phyloP scores from a whole-genome alignment of 768 basidiomycete species.

The Amanita muscaria region DNA sequence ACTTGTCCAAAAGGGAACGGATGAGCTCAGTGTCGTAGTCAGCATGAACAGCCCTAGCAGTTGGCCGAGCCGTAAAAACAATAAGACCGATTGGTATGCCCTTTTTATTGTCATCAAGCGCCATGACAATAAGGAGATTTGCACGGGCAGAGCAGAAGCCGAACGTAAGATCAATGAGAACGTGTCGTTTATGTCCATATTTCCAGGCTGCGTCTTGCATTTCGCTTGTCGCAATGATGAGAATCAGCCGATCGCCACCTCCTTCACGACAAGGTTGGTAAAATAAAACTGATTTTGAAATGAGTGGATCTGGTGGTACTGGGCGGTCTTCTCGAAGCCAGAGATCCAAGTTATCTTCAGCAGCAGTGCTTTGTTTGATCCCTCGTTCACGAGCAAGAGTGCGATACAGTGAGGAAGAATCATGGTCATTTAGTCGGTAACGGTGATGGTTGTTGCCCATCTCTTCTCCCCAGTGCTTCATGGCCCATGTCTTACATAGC shows the following conservation, averaged over 20 bases:
- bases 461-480: not conserved
- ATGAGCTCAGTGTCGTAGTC: not conserved
- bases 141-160: too few relatives aligned
- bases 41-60: not conserved
- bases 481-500: not conserved
- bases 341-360: slow-evolving; percentile 13
- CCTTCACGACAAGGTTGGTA: too few relatives aligned
- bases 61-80: not conserved
- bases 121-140: too few relatives aligned
- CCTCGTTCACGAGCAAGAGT: slow-evolving; percentile 11
- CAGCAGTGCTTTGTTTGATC: slow-evolving; percentile 11
- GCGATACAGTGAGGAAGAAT: slow-evolving; percentile 13
- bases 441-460: not conserved
- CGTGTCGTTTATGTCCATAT: too few relatives aligned
- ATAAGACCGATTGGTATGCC: not conserved
- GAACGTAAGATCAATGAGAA: too few relatives aligned
- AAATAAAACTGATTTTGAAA: too few relatives aligned
- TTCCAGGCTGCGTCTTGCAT: too few relatives aligned
- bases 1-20: not conserved
- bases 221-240: too few relatives aligned
- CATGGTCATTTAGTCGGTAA: slow-evolving; percentile 10
- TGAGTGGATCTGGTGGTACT: not conserved
- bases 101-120: too few relatives aligned
- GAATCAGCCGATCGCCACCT: too few relatives aligned
- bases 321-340: slow-evolving; percentile 8